Evolutionary conservation across 192 early-diverging fungal genomes (phyloP).

Genomic region (Coemansia sp.): DNA sequence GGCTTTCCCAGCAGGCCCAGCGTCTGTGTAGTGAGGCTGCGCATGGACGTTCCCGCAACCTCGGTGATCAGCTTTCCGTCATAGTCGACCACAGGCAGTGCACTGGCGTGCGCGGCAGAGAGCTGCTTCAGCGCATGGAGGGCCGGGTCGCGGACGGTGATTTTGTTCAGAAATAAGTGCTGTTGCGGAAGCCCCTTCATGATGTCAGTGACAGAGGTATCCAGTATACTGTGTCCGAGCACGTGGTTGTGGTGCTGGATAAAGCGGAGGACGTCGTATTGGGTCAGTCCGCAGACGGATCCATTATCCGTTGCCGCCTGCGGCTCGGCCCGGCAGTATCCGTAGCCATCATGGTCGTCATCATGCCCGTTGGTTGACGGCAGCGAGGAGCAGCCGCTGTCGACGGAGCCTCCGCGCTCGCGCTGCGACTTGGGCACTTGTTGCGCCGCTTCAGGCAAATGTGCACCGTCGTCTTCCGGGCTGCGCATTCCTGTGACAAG

Average conservation of each 20-base stretch:
- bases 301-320: not conserved
- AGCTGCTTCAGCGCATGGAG: slow-evolving; percentile 33
- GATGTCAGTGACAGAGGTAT: slow-evolving; percentile 15
- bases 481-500: slow-evolving; percentile 22
- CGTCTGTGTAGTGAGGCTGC: slow-evolving; percentile 22
- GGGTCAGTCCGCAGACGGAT: slow-evolving; percentile 44
- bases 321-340: slow-evolving; percentile 9
- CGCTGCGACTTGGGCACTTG: slow-evolving; percentile 25
- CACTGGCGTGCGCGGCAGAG: slow-evolving; percentile 37
- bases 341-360: slow-evolving; percentile 1
- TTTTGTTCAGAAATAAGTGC: not conserved
- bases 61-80: slow-evolving; percentile 47
- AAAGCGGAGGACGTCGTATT: slow-evolving; percentile 53
- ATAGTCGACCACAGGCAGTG: slow-evolving; percentile 51
- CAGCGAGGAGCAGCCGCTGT: slow-evolving; percentile 32
- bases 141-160: slow-evolving; percentile 43
- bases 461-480: not conserved
- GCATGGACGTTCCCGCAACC: slow-evolving; percentile 38
- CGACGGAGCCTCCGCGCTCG: slow-evolving; percentile 24
- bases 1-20: slow-evolving; percentile 47
- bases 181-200: slow-evolving; percentile 9
- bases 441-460: not conserved
- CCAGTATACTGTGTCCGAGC: slow-evolving; percentile 27
- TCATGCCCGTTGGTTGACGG: not conserved
- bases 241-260: slow-evolving; percentile 57